A percentile compares a stretch with the other conserved stretches of the same genome.
Evolutionary conservation across 169 alveolate genomes (phyloP).

Genomic region (Neospora caninum): DNA sequence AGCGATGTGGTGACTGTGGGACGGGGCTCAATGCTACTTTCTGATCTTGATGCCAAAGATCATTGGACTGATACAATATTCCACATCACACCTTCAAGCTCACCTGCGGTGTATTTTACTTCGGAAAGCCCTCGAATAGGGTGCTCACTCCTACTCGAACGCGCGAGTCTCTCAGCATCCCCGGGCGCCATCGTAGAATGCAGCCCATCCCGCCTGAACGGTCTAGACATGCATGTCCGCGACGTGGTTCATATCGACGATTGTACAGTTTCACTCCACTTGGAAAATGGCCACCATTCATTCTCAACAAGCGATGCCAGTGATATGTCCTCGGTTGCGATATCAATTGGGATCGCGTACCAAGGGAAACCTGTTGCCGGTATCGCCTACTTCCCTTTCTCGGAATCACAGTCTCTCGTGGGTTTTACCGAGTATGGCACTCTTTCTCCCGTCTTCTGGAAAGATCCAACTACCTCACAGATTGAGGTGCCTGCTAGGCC

Average conservation of each 20-base stretch:
- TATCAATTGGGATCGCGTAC: conserved; percentile 31
- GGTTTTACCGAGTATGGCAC: conserved; percentile 5
- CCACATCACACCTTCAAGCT: not conserved
- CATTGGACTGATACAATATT: not conserved
- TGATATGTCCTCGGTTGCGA: conserved; percentile 9
- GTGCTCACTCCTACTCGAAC: not conserved
- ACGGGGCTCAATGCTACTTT: conserved; percentile 12
- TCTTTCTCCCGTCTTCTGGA: not conserved
- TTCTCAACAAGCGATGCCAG: conserved; percentile 20
- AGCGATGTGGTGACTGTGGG: conserved; percentile 38
- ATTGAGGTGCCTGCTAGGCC: conserved; percentile 32
- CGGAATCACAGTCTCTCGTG: conserved; percentile 2
- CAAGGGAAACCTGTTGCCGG: conserved; percentile 40
- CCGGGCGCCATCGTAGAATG: not conserved
- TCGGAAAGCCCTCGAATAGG: conserved; percentile 1
- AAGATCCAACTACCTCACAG: not conserved
- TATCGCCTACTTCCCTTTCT: not conserved
- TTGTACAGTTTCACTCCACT: not conserved
- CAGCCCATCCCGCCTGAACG: conserved; percentile 24
- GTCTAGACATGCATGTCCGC: not conserved
- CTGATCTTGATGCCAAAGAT: not conserved
- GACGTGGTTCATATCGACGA: conserved; percentile 11
- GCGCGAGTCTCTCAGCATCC: not conserved
- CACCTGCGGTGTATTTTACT: conserved; percentile 14
- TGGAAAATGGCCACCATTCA: conserved; percentile 25